These are phyloP conservation scores for Dactylorhiza incarnata DNA, from an alignment of 106 monocot species.

Conservation along the genomic window DNA sequence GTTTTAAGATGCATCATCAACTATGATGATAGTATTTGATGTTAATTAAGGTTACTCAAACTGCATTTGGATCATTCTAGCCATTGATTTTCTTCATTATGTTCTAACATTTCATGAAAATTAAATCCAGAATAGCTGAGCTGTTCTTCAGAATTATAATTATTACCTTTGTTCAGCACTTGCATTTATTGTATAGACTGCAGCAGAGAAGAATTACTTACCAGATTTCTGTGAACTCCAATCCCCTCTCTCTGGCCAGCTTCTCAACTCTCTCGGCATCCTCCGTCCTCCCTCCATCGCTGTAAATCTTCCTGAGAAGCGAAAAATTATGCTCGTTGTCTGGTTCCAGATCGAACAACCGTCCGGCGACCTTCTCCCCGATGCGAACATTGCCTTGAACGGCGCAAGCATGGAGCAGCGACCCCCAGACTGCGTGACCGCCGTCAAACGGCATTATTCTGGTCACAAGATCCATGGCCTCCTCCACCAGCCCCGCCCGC, in stretches of 20 bases:
- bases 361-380: slow-evolving; percentile 52
- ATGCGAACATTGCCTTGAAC: slow-evolving; percentile 48
- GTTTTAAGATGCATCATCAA: too few relatives aligned
- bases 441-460: slow-evolving; percentile 33
- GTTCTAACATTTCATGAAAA: too few relatives aligned
- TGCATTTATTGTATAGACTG: too few relatives aligned
- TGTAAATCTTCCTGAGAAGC: slow-evolving; percentile 56
- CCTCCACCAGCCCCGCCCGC: slow-evolving; percentile 57
- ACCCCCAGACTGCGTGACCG: slow-evolving; percentile 59
- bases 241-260: slow-evolving; percentile 55
- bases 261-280: slow-evolving; percentile 47
- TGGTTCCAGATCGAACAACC: slow-evolving; percentile 76
- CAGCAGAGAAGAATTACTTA: too few relatives aligned
- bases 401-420: slow-evolving; percentile 55
- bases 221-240: slow-evolving; percentile 9
- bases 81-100: too few relatives aligned
- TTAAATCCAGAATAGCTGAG: too few relatives aligned
- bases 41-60: too few relatives aligned
- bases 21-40: too few relatives aligned
- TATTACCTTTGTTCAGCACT: too few relatives aligned
- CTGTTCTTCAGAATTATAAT: too few relatives aligned
- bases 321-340: slow-evolving; percentile 78
- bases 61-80: too few relatives aligned
- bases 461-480: slow-evolving; percentile 43
- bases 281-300: slow-evolving; percentile 28